Base-by-base conservation (phyloP, 2,329 filamentous ascomycete species). In the Cylindrodendrum hubeiense region DNA sequence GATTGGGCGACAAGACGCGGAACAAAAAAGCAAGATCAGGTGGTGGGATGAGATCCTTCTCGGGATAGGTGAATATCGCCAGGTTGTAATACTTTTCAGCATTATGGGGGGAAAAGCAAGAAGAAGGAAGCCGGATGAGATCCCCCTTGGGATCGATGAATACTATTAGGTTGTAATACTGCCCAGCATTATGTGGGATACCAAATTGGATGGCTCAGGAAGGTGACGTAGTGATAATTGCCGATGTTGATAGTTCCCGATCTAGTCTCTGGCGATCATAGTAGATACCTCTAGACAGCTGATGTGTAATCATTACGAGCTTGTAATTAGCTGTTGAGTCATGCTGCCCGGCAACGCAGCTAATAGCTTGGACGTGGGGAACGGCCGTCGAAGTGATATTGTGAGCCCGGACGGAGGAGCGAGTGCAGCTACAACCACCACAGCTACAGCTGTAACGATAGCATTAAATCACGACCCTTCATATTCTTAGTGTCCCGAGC, bases 321-420 rank as follows among this genome's bases (percentile, higher is more conserved):
- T 50, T 41, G 28, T 28, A 57, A 52, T 53, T 52, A 60, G n/a
- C 26, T 55, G 28, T 49, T 28, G 30, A 39, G 39, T 39, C 49
- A 54, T 46, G 44, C 52, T 62, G 52, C 55, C 55, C 21, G 28
- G 55, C 54, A 64, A 64, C 54, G 47, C n/a, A 53, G 52, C 54
- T 49, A 9, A 22, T 49, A 47, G 46, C 59, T 62, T 24, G n/a
- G 28, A 22, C 24, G n/a, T 34, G 46, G 39, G 19, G 46, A 30
- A 58, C 17, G 21, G 5, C 15, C 8, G 30, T 46, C 15, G 28
- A 22, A 21, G 10, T 39, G n/a, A 47, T 52, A 19, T 46, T 9
- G 12, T 52, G n/a, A 30, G n/a, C n/a, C 9, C 21, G 30, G 49
- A 37, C 19, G 30, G 19, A n/a, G 15, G 12, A 30, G n/a, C 7